phyloP scores from a whole-genome alignment of 2,329 filamentous ascomycete genomes.

The Trichoderma sp. region DNA sequence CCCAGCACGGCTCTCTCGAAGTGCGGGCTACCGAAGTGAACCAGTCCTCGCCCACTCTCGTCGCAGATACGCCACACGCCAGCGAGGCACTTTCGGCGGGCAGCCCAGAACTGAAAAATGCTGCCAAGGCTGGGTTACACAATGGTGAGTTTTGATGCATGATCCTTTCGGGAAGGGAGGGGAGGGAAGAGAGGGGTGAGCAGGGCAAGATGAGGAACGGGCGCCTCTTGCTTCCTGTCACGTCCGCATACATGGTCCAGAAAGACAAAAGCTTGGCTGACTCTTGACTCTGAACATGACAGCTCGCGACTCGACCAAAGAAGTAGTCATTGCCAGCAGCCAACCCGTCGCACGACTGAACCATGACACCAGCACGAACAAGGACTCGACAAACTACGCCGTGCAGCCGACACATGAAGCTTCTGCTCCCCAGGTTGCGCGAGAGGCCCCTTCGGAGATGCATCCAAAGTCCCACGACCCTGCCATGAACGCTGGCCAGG shows the following conservation, averaged over 20 bases:
- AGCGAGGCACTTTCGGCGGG: constrained; percentile 18
- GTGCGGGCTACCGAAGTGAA: constrained; percentile 8
- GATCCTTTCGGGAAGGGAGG: background rate
- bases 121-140: background rate
- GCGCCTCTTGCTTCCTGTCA: background rate
- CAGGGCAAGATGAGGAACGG: background rate
- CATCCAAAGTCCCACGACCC: background rate
- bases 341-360: background rate
- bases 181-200: background rate
- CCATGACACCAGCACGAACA: background rate
- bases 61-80: constrained; percentile 13
- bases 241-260: background rate
- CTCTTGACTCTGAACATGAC: background rate
- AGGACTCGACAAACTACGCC: constrained; percentile 5
- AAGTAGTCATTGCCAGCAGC: background rate
- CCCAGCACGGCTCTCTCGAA: constrained; percentile 7
- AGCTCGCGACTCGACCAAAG: constrained; percentile 14
- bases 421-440: background rate
- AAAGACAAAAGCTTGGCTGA: background rate
- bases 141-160: constrained; percentile 20
- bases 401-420: constrained; percentile 16
- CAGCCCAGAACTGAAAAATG: constrained; percentile 9
- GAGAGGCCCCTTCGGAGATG: constrained; percentile 27
- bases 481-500: constrained; percentile 16
- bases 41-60: constrained; percentile 11